phyloP scores from a whole-genome alignment of 768 basidiomycete species.

The Brasilioporus rufonigricans region DNA sequence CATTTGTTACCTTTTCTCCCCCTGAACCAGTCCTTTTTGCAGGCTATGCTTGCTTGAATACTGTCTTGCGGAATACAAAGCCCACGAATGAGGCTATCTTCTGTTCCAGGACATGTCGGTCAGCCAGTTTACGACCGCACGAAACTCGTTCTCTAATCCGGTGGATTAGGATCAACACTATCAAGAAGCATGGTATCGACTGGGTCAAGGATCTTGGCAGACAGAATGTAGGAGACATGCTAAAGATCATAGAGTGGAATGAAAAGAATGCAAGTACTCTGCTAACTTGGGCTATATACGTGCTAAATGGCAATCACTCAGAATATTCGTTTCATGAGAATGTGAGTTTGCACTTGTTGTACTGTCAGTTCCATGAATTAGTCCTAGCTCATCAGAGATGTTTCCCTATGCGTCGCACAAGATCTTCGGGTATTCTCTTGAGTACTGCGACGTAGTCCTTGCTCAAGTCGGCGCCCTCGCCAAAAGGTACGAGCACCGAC shows the following conservation, averaged over 20 bases:
- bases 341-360: constrained; percentile 31
- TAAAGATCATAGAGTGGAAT: constrained; percentile 85
- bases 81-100: constrained; percentile 67
- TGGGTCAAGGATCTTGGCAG: constrained; percentile 79
- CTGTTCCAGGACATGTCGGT: constrained; percentile 71
- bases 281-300: not conserved
- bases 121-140: constrained; percentile 2
- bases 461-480: constrained; percentile 63
- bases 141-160: not conserved
- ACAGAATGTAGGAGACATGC: constrained; percentile 71
- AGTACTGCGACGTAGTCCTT: constrained; percentile 61
- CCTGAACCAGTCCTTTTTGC: constrained; percentile 7
- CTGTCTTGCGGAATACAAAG: constrained; percentile 69
- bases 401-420: constrained; percentile 90
- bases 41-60: constrained; percentile 86
- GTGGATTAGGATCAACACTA: constrained; percentile 59
- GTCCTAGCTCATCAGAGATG: constrained; percentile 73
- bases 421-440: constrained; percentile 76
- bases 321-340: constrained; percentile 81
- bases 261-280: constrained; percentile 62
- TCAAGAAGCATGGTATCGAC: constrained; percentile 77
- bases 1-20: not conserved
- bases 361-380: not conserved
- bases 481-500: constrained; percentile 66
- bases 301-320: constrained; percentile 17